A percentile compares a stretch with the other conserved stretches of the same genome.
phyloP scores from a whole-genome alignment of 2,329 filamentous ascomycete genomes.

The Alternaria novae-zelandiae region DNA sequence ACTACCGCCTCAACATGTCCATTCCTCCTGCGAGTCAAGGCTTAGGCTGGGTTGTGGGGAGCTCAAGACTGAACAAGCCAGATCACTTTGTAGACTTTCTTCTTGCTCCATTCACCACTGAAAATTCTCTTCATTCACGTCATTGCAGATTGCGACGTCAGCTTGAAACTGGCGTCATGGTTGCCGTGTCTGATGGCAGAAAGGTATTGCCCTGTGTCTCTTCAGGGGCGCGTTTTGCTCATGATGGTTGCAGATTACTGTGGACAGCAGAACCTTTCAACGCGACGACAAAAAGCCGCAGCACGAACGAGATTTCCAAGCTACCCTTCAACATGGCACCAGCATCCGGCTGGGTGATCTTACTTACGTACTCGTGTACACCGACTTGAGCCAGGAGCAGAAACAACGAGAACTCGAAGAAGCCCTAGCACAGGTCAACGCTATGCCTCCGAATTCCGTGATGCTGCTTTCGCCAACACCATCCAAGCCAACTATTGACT shows the following conservation, averaged over 20 bases:
- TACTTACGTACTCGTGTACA: slow-evolving; percentile 6
- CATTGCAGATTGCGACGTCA: slow-evolving; percentile 1
- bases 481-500: slow-evolving; percentile 6
- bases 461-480: slow-evolving; percentile 7
- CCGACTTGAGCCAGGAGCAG: slow-evolving; percentile 1
- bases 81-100: slow-evolving; percentile 7
- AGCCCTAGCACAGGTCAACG: neutral
- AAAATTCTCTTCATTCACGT: neutral
- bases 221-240: neutral
- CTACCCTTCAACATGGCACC: slow-evolving; percentile 3
- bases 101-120: neutral
- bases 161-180: slow-evolving; percentile 3
- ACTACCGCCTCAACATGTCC: slow-evolving; percentile 6
- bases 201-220: neutral
- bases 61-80: neutral
- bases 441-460: neutral
- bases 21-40: slow-evolving; percentile 1
- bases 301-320: slow-evolving; percentile 4
- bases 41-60: slow-evolving; percentile 6
- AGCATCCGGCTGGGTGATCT: slow-evolving; percentile 6
- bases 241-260: neutral
- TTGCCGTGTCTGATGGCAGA: slow-evolving; percentile 3
- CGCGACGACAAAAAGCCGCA: neutral
- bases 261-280: slow-evolving; percentile 6
- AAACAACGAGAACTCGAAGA: slow-evolving; percentile 6